Percentiles rank a stretch among this genome's conserved stretches.
Conservation (phyloP, 2,329 filamentous ascomycete species). For the Aspergillus sp. region DNA sequence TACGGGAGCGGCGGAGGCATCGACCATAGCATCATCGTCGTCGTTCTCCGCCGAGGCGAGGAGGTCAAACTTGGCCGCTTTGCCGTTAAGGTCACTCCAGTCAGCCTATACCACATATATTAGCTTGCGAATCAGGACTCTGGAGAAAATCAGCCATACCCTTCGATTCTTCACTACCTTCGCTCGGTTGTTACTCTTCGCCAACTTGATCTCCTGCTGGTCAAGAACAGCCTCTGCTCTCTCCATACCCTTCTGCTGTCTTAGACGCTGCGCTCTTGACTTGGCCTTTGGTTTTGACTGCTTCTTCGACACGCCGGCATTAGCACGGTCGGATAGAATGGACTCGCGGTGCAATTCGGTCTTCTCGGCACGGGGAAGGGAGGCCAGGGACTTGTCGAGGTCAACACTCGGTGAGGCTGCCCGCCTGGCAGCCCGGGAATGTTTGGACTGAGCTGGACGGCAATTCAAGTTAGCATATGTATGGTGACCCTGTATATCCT, state of each 20-base stretch:
- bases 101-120: constrained; percentile 35
- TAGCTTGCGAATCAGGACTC: constrained; percentile 13
- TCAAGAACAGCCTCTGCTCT: constrained; percentile 59
- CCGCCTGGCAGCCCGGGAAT: constrained; percentile 64
- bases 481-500: background rate
- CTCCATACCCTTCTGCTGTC: constrained; percentile 60
- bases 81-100: constrained; percentile 49
- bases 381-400: constrained; percentile 55
- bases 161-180: constrained; percentile 55
- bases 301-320: constrained; percentile 59
- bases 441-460: constrained; percentile 53
- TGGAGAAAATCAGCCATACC: constrained; percentile 31
- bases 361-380: constrained; percentile 47
- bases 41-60: constrained; percentile 48
- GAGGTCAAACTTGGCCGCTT: constrained; percentile 32
- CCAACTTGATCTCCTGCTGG: constrained; percentile 60
- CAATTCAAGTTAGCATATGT: constrained; percentile 17
- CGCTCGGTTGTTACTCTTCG: constrained; percentile 55
- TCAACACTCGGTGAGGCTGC: constrained; percentile 60
- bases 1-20: constrained; percentile 32
- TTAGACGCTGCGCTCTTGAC: constrained; percentile 57
- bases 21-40: constrained; percentile 47
- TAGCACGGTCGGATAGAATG: constrained; percentile 54
- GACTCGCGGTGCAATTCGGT: constrained; percentile 47
- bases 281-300: constrained; percentile 52